Conservation (phyloP, 768 basidiomycete genomes). For the Xerocomellus intermedius region DNA sequence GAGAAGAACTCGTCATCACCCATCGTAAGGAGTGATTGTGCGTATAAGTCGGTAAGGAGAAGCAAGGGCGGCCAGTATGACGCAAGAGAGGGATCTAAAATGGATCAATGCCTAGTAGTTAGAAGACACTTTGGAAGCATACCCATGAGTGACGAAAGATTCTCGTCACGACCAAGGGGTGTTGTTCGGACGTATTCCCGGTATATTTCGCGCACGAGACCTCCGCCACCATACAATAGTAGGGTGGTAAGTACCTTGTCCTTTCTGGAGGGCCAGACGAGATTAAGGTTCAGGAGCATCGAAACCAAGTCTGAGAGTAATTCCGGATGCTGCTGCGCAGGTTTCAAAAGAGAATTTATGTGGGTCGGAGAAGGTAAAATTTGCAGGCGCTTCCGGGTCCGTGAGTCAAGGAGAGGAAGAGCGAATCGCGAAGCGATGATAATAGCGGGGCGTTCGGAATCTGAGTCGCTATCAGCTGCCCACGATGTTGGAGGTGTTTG, state of each 20-base stretch:
- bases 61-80: slow-evolving; percentile 67
- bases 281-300: slow-evolving; percentile 56
- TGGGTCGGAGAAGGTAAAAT: slow-evolving; percentile 54
- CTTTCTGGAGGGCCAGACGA: slow-evolving; percentile 58
- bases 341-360: slow-evolving; percentile 50
- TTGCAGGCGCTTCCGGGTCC: slow-evolving; percentile 64
- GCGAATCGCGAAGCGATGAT: slow-evolving; percentile 34
- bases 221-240: slow-evolving; percentile 50
- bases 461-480: slow-evolving; percentile 40
- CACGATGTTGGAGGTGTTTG: slow-evolving; percentile 10
- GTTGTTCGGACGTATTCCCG: slow-evolving; percentile 61
- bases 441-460: slow-evolving; percentile 35
- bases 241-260: slow-evolving; percentile 58
- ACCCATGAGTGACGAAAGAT: slow-evolving; percentile 39
- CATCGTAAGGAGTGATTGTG: slow-evolving; percentile 83
- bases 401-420: slow-evolving; percentile 50
- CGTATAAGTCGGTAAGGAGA: slow-evolving; percentile 78
- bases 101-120: slow-evolving; percentile 4
- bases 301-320: slow-evolving; percentile 49
- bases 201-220: slow-evolving; percentile 75
- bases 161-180: slow-evolving; percentile 59
- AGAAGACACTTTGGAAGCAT: slow-evolving; percentile 16
- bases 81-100: slow-evolving; percentile 44
- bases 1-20: slow-evolving; percentile 97
- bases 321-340: slow-evolving; percentile 39